Conservation (phyloP, 805 yeast genomes). For the Candida railenensis region DNA sequence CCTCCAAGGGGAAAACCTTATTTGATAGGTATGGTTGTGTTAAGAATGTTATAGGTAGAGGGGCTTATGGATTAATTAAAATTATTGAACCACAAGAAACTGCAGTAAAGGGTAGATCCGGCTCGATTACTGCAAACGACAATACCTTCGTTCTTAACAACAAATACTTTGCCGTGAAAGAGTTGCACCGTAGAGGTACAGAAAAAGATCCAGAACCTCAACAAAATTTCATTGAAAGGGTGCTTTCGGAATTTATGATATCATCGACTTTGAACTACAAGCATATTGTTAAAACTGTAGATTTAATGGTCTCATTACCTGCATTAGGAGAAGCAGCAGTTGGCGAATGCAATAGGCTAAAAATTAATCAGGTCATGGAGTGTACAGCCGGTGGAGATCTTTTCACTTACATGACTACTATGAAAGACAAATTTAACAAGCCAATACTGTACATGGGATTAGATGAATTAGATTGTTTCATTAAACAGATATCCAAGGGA, state of each 20-base stretch:
- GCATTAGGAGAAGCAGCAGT: slow-evolving; percentile 3
- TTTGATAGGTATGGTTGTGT: slow-evolving; percentile 33
- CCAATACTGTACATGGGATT: slow-evolving; percentile 18
- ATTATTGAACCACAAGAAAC: slow-evolving; percentile 21
- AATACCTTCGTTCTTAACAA: slow-evolving; percentile 4
- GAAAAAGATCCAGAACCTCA: slow-evolving; percentile 20
- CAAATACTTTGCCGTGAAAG: slow-evolving; percentile 33
- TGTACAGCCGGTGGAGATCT: slow-evolving; percentile 37
- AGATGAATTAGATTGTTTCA: slow-evolving; percentile 81
- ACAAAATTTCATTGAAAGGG: slow-evolving; percentile 61
- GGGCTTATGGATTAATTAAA: slow-evolving; percentile 38
- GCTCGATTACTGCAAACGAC: background rate
- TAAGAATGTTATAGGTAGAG: slow-evolving; percentile 35
- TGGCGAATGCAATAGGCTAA: slow-evolving; percentile 6
- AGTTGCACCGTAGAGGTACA: slow-evolving; percentile 19
- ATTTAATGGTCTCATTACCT: slow-evolving; percentile 52
- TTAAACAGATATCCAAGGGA: slow-evolving; percentile 83
- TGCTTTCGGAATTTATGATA: slow-evolving; percentile 88
- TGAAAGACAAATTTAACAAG: slow-evolving; percentile 7
- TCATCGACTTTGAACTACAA: slow-evolving; percentile 73
- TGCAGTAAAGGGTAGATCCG: background rate
- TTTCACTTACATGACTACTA: slow-evolving; percentile 28
- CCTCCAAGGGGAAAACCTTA: slow-evolving; percentile 22
- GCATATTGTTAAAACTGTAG: slow-evolving; percentile 76
- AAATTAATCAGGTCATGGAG: slow-evolving; percentile 37